A percentile compares a stretch with the other conserved stretches of the same genome.
phyloP scores from a whole-genome alignment of 2,329 filamentous ascomycete genomes.

The Alternaria hordeiaustralica region DNA sequence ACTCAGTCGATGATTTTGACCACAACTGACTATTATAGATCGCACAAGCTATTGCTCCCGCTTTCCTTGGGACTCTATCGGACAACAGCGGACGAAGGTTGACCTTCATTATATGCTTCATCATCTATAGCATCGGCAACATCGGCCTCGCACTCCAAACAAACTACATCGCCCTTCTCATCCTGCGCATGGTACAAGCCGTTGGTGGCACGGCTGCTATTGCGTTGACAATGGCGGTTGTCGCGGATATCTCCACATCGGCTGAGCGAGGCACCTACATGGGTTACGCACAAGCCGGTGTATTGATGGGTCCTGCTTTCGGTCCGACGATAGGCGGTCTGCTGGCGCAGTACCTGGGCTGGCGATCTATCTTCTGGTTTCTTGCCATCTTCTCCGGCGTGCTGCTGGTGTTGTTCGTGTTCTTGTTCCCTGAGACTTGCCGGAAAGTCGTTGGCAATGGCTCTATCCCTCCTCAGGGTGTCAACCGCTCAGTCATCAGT shows the following conservation, averaged over 20 bases:
- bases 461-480: conserved; percentile 39
- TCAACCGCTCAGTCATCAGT: conserved; percentile 40
- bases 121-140: conserved; percentile 47
- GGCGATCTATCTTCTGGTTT: conserved; percentile 52
- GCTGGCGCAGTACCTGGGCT: conserved; percentile 43
- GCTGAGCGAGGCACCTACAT: conserved; percentile 77
- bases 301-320: conserved; percentile 40
- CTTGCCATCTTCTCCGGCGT: conserved; percentile 50
- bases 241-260: conserved; percentile 74
- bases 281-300: conserved; percentile 66
- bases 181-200: conserved; percentile 48
- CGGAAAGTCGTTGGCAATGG: conserved; percentile 54
- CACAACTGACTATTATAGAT: conserved; percentile 28
- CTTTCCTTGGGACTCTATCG: conserved; percentile 59
- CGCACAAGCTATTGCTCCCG: conserved; percentile 60
- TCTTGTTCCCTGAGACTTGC: conserved; percentile 54
- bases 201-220: conserved; percentile 51
- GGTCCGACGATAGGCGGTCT: conserved; percentile 46
- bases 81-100: conserved; percentile 60
- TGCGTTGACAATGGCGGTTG: conserved; percentile 70
- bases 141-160: conserved; percentile 48
- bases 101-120: conserved; percentile 56
- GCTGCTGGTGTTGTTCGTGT: conserved; percentile 42
- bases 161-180: conserved; percentile 44
- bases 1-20: neutral